Conservation (phyloP, 306 rosid species). For the Boehmeria nivea region DNA sequence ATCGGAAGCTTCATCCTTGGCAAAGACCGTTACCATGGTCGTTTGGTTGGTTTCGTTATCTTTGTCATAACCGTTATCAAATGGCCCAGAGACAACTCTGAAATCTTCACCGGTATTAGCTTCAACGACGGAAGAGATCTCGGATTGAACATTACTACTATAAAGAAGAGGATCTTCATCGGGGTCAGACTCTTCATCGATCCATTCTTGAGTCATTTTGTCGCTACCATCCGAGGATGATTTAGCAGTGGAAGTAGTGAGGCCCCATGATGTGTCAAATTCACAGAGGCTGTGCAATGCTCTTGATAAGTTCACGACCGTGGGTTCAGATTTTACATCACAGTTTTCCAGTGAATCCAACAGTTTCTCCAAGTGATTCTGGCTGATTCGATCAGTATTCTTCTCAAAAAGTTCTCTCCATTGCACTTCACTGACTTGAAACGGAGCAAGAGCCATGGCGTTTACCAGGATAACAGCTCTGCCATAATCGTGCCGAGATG, state of each 20-base stretch:
- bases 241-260: constrained; percentile 25
- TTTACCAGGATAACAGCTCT: constrained; percentile 56
- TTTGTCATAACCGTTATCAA: constrained; percentile 12
- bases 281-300: constrained; percentile 50
- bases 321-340: constrained; percentile 54
- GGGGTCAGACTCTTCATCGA: constrained; percentile 19
- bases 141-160: constrained; percentile 12
- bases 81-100: constrained; percentile 19
- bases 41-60: too few relatives aligned
- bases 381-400: constrained; percentile 41
- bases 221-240: constrained; percentile 14
- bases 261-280: constrained; percentile 23
- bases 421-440: constrained; percentile 58
- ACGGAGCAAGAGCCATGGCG: constrained; percentile 79
- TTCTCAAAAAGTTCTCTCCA: constrained; percentile 61
- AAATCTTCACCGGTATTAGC: constrained; percentile 21
- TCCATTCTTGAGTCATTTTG: constrained; percentile 23
- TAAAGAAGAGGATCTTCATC: constrained; percentile 21
- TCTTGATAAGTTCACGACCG: constrained; percentile 53
- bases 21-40: constrained; percentile 5
- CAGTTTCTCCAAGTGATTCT: constrained; percentile 38
- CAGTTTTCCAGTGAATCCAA: constrained; percentile 46
- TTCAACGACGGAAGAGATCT: constrained; percentile 9
- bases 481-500: constrained; percentile 41
- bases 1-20: constrained; percentile 17